A percentile compares a stretch with the other conserved stretches of the same genome.
Conservation (phyloP, 345 rosid species). For the Draba incana region DNA sequence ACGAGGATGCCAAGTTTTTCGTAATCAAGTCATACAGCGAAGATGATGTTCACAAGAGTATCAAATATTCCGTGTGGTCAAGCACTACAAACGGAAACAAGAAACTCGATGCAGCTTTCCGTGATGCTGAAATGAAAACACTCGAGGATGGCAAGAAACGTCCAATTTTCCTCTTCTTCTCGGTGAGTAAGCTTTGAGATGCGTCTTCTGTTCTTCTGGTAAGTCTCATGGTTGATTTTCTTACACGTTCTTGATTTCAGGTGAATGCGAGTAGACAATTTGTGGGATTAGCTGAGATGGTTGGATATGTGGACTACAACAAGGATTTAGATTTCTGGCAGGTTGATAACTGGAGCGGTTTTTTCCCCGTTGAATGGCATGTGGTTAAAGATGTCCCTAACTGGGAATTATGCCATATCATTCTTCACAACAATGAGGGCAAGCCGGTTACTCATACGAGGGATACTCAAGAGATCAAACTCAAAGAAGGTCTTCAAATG, state of each 20-base stretch:
- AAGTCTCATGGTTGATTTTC: constrained; percentile 14
- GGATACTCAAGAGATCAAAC: constrained; percentile 78
- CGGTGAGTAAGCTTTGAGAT: constrained; percentile 59
- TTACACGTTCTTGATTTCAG: constrained; percentile 41
- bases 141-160: constrained; percentile 48
- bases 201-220: constrained; percentile 6
- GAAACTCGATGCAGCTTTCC: constrained; percentile 72
- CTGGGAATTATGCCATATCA: constrained; percentile 61
- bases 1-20: constrained; percentile 61
- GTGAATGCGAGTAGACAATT: constrained; percentile 88
- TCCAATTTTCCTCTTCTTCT: constrained; percentile 76
- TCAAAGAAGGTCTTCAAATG: constrained; percentile 73
- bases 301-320: constrained; percentile 67
- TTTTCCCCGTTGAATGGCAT: constrained; percentile 81
- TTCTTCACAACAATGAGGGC: constrained; percentile 68
- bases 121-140: constrained; percentile 52
- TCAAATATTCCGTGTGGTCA: constrained; percentile 79
- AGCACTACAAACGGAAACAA: constrained; percentile 74
- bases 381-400: constrained; percentile 74
- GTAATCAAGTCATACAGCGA: constrained; percentile 82
- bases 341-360: constrained; percentile 79
- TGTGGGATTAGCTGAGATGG: constrained; percentile 85
- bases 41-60: constrained; percentile 77
- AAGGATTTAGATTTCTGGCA: constrained; percentile 87
- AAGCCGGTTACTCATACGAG: constrained; percentile 69